Conservation (phyloP, 2,329 filamentous ascomycete genomes). For the Mycocentrospora acerina region DNA sequence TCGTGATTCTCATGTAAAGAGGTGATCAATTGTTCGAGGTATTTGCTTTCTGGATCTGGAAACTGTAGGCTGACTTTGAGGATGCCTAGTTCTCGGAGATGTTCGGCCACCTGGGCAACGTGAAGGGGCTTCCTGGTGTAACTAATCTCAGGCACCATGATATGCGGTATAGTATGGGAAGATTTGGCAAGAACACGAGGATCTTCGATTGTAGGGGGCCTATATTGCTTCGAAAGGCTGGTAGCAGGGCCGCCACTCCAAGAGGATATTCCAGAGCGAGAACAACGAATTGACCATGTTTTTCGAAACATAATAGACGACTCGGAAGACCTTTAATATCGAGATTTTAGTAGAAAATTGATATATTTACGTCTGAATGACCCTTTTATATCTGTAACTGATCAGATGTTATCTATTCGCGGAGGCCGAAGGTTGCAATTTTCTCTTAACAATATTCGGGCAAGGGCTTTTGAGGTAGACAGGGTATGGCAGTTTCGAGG, state of each 20-base stretch:
- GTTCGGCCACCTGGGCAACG: constrained; percentile 1
- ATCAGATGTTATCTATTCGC: no score
- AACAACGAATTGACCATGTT: not conserved
- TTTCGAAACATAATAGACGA: constrained; percentile 1
- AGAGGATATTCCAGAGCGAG: not conserved
- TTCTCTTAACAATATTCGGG: not conserved
- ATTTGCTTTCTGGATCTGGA: constrained; percentile 2
- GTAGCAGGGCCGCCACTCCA: not conserved
- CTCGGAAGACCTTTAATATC: not conserved
- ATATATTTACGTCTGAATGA: no score
- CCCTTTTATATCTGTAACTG: no score
- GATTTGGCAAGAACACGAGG: not conserved
- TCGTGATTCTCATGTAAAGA: constrained; percentile 1
- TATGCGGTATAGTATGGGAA: not conserved
- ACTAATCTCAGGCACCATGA: constrained; percentile 1
- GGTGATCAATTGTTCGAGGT: not conserved
- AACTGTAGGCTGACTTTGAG: constrained; percentile 2
- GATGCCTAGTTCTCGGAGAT: constrained; percentile 1
- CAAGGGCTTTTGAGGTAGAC: not conserved
- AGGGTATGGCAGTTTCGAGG: not conserved
- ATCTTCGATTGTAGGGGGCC: not conserved
- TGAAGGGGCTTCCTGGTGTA: constrained; percentile 1
- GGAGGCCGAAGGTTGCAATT: not conserved
- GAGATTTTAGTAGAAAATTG: not conserved
- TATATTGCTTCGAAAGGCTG: constrained; percentile 1